phyloP scores from a whole-genome alignment of 352 stramenopile species.

The Plasmopara muralis region DNA sequence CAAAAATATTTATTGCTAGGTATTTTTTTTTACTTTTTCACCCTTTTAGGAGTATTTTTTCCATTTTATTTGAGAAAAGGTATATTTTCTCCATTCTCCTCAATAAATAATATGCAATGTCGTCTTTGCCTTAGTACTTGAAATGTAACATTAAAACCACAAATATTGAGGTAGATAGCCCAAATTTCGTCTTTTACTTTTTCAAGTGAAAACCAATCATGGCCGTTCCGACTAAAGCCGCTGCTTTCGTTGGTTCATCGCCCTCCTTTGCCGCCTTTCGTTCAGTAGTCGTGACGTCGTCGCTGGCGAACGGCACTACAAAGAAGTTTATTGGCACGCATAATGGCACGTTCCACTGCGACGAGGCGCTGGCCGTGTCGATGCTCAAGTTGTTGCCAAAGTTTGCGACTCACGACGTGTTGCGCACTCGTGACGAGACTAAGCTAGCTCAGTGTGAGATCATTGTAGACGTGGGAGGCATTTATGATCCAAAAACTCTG shows the following conservation, averaged over 20 bases:
- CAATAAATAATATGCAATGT: too few species aligned
- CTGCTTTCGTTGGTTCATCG: constrained; percentile 54
- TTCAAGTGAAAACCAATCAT: constrained; percentile 17
- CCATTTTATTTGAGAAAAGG: too few species aligned
- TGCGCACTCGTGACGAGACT: constrained; percentile 86
- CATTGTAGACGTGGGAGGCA: constrained; percentile 95
- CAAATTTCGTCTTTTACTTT: too few species aligned
- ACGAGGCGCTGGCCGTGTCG: constrained; percentile 96
- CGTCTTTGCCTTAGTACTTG: too few species aligned
- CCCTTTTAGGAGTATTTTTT: too few species aligned
- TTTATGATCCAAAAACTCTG: constrained; percentile 86
- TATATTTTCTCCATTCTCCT: too few species aligned
- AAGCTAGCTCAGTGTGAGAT: constrained; percentile 92
- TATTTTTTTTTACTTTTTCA: too few species aligned
- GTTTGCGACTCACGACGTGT: constrained; percentile 77
- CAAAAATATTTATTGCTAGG: too few species aligned
- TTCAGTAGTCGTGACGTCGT: constrained; percentile 42
- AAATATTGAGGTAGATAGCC: too few species aligned
- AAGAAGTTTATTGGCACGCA: constrained; percentile 95
- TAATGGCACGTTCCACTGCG: constrained; percentile 97
- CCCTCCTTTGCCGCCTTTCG: constrained; percentile 60
- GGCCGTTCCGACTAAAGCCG: constrained; percentile 58
- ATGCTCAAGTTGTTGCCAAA: constrained; percentile 93
- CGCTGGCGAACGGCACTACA: constrained; percentile 24
- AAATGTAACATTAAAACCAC: too few species aligned